phyloP scores from a whole-genome alignment of 2,329 filamentous ascomycete genomes.

The Phoma sp. region DNA sequence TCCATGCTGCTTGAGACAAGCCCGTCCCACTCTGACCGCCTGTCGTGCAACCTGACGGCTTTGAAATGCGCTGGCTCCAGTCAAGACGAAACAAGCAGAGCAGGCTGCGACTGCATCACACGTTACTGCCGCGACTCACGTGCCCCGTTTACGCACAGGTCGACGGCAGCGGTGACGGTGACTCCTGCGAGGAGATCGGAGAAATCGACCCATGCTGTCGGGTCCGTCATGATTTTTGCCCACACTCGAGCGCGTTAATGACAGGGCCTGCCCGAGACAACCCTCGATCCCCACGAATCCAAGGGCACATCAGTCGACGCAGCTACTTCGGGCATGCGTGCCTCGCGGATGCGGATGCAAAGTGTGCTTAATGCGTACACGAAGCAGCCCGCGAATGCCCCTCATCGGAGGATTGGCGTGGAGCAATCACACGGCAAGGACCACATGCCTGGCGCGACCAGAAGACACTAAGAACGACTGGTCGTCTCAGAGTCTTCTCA shows the following conservation, averaged over 20 bases:
- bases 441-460: constrained; percentile 30
- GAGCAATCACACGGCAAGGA: constrained; percentile 38
- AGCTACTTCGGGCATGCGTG: constrained; percentile 19
- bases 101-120: constrained; percentile 24
- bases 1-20: constrained; percentile 14
- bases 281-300: constrained; percentile 23
- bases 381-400: constrained; percentile 24
- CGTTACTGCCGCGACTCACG: constrained; percentile 24
- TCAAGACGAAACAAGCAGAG: constrained; percentile 28
- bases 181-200: constrained; percentile 31
- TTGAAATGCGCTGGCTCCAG: constrained; percentile 43
- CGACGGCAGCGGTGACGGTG: constrained; percentile 21
- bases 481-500: constrained; percentile 43
- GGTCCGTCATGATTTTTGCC: constrained; percentile 25
- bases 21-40: constrained; percentile 19
- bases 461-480: constrained; percentile 47
- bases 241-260: background rate
- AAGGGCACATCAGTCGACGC: constrained; percentile 20
- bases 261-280: constrained; percentile 13
- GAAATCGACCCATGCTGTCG: constrained; percentile 30
- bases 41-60: constrained; percentile 32
- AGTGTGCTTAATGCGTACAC: constrained; percentile 15
- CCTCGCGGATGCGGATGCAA: constrained; percentile 19
- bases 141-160: constrained; percentile 18
- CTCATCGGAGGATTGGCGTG: constrained; percentile 40